These are phyloP conservation scores for Boletellus ananas DNA, from an alignment of 768 basidiomycete genomes.

Conservation along the genomic window DNA sequence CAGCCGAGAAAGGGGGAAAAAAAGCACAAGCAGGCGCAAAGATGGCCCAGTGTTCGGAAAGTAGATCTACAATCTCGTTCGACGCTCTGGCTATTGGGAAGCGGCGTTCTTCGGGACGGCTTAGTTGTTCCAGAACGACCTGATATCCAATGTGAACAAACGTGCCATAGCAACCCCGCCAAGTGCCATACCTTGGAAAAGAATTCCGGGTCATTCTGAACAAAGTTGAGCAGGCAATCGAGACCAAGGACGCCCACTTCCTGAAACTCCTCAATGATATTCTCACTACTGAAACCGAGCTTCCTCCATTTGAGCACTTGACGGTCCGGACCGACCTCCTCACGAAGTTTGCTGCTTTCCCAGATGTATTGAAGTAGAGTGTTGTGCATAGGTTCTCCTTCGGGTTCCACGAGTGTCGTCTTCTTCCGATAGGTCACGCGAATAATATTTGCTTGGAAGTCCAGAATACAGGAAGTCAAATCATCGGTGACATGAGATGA, in stretches of 20 bases:
- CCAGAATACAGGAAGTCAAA: conserved; percentile 76
- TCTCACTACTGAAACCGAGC: conserved; percentile 75
- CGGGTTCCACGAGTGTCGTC: conserved; percentile 70
- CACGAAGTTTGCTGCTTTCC: conserved; percentile 53
- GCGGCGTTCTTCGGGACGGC: conserved; percentile 65
- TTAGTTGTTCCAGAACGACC: conserved; percentile 78
- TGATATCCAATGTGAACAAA: conserved; percentile 28
- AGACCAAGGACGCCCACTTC: conserved; percentile 79
- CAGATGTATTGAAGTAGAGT: conserved; percentile 65
- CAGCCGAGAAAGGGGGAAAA: neutral
- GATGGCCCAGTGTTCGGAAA: conserved; percentile 83
- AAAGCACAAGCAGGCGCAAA: conserved; percentile 77
- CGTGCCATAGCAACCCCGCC: neutral
- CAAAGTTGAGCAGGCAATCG: conserved; percentile 77
- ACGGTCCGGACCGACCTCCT: conserved; percentile 48
- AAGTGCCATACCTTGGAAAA: conserved; percentile 60
- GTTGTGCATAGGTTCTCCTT: conserved; percentile 54
- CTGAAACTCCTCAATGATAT: conserved; percentile 70
- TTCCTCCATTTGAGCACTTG: conserved; percentile 65
- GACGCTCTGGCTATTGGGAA: conserved; percentile 84
- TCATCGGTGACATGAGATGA: conserved; percentile 78
- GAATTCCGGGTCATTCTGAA: conserved; percentile 61
- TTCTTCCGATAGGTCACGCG: conserved; percentile 79
- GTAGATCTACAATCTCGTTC: conserved; percentile 78
- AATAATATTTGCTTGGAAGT: conserved; percentile 84